Conservation (phyloP, 192 early-diverging fungal species). For the Coemansia sp. region DNA sequence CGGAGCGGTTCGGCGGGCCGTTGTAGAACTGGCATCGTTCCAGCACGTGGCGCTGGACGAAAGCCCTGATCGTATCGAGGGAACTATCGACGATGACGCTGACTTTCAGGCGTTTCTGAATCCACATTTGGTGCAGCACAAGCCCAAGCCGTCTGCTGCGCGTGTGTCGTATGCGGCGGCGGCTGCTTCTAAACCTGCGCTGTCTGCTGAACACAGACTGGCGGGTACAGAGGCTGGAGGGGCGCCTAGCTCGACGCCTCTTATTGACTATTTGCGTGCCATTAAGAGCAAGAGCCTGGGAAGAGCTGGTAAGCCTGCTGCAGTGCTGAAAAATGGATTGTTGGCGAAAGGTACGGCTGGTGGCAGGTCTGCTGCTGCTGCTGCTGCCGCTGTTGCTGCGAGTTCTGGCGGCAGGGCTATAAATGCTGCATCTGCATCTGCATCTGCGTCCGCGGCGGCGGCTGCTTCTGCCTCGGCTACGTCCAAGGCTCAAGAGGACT, state of each 20-base stretch:
- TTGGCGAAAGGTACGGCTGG: neutral
- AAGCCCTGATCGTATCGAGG: conserved; percentile 17
- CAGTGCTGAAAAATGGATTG: neutral
- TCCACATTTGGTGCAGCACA: neutral
- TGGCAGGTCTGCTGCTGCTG: neutral
- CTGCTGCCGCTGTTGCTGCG: neutral
- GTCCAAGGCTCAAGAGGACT: neutral
- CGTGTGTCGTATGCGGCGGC: conserved; percentile 38
- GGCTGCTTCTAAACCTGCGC: neutral
- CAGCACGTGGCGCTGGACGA: conserved; percentile 18
- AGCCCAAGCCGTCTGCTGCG: neutral
- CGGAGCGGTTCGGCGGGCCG: conserved; percentile 16
- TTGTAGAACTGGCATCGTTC: conserved; percentile 38
- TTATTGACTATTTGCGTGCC: neutral
- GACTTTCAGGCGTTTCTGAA: conserved; percentile 41
- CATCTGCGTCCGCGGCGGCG: neutral
- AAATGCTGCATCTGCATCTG: too few relatives aligned
- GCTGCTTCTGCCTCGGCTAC: neutral
- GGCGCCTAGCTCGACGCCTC: neutral
- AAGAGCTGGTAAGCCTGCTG: neutral
- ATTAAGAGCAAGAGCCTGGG: conserved; percentile 7
- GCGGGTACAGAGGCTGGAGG: neutral
- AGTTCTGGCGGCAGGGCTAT: too few relatives aligned
- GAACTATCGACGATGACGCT: conserved; percentile 32
- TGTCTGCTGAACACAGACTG: neutral